Evolutionary conservation across 78 protist species (phyloP), one percentile per base, ranked within the genome.

Genomic region (Planoprotostelium fungivorum): DNA sequence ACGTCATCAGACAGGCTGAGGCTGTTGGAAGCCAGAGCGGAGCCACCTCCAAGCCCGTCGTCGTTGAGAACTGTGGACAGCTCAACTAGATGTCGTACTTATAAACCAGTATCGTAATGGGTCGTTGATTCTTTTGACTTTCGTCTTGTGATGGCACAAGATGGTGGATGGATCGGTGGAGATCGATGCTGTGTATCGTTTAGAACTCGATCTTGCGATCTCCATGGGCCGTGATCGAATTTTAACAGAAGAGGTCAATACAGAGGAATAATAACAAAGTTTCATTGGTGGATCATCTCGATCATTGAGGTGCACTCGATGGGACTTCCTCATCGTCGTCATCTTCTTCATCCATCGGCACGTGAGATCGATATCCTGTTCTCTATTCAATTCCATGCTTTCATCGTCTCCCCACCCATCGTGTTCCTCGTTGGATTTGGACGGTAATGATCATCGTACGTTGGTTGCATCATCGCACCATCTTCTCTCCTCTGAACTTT

Each of bases 1-100:
- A 94, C 73, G 38, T 94, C 86, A 89, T 96, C n/a, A 88, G 87
- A 28, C 25, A 16, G 34, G 83, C 94, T 38, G 97, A 96, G 89
- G 38, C 38, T 29, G 63, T 34, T 29, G 96, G 96, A 39, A 37
- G 88, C 88, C 91, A 87, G 83, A 34, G 88, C 16, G 96, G 96
- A 35, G 87, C 85, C 39, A 85, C 96, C 35, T 39, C 92, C 5
- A 87, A 31, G n/a, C 39, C 63, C 29, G 85, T 94, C 91, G 38
- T 34, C 83, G 89, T 94, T 89, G 28, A 90, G 35, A 37, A 91
- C 84, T 87, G 86, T 39, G 95, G 95, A 73, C 91, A 93, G 73
- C 89, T 90, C 29, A 36, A 86, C 29, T 36, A 29, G n/a, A n/a
- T n/a, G n/a, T n/a, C n/a, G n/a, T n/a, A n/a, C n/a, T n/a, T n/a